Evolutionary conservation across 352 stramenopile genomes (phyloP).

Genomic region (Aphanomyces stellatus): DNA sequence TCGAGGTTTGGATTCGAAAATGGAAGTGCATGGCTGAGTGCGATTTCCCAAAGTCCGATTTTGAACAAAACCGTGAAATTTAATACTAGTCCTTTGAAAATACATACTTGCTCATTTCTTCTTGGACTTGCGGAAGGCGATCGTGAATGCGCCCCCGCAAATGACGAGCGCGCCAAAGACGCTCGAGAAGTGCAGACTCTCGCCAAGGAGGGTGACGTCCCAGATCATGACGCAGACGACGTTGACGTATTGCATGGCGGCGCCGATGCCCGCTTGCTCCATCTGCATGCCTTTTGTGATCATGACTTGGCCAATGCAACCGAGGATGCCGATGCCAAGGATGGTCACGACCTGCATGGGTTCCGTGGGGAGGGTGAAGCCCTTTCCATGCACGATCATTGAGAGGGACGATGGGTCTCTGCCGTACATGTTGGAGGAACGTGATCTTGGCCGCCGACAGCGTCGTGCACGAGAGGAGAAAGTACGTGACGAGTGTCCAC

Average conservation of each 20-base stretch:
- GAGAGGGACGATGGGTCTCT: too few relatives aligned
- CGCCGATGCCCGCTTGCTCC: conserved; percentile 48
- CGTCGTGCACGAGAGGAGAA: conserved; percentile 31
- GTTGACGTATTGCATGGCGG: conserved; percentile 64
- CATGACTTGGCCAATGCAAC: conserved; percentile 43
- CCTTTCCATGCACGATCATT: background rate
- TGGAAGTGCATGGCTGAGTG: too few relatives aligned
- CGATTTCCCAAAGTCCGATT: background rate
- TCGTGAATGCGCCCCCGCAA: conserved; percentile 35
- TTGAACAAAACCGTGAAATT: too few relatives aligned
- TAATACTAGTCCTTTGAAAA: too few relatives aligned
- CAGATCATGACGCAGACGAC: conserved; percentile 55
- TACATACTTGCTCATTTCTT: background rate
- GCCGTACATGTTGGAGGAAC: background rate
- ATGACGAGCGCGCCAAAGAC: conserved; percentile 50
- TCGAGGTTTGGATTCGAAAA: too few relatives aligned
- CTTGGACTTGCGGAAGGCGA: conserved; percentile 32
- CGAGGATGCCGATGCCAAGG: conserved; percentile 35
- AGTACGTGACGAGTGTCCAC: conserved; percentile 37
- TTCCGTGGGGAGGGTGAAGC: conserved; percentile 19
- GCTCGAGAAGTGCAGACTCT: conserved; percentile 47
- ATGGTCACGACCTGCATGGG: conserved; percentile 32
- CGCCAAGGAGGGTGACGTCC: conserved; percentile 39
- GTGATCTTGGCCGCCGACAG: conserved; percentile 24
- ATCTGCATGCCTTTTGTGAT: conserved; percentile 50